A percentile compares a stretch with the other conserved stretches of the same genome.
Conservation (phyloP, 2,329 filamentous ascomycete genomes). For the Thielaviopsis euricoi region DNA sequence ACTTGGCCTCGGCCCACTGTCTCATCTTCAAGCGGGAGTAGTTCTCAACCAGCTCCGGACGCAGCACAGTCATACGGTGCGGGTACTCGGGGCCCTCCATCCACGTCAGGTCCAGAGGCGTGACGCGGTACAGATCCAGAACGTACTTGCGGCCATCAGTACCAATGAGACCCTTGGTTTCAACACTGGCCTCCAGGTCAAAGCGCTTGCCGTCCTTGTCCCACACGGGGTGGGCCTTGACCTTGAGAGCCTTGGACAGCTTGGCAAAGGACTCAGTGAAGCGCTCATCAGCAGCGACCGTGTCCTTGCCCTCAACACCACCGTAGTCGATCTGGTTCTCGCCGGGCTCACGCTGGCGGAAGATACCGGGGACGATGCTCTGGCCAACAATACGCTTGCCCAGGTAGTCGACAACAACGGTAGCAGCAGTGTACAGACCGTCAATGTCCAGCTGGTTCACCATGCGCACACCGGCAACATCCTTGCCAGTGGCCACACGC, state of each 20-base stretch:
- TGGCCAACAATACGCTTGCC: constrained; percentile 95
- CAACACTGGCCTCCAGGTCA: constrained; percentile 85
- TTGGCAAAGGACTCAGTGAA: constrained; percentile 77
- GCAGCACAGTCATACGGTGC: constrained; percentile 87
- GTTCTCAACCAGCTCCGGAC: constrained; percentile 76
- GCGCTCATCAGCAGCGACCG: constrained; percentile 76
- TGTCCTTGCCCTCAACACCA: constrained; percentile 90
- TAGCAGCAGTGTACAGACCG: constrained; percentile 86
- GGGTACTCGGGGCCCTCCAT: constrained; percentile 65
- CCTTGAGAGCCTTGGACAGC: constrained; percentile 74
- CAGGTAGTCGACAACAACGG: constrained; percentile 89
- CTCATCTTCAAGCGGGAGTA: constrained; percentile 76
- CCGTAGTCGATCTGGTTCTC: constrained; percentile 99
- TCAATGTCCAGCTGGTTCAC: constrained; percentile 96
- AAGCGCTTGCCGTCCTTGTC: constrained; percentile 87
- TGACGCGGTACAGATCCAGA: constrained; percentile 89
- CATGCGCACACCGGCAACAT: constrained; percentile 81
- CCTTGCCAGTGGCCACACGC: constrained; percentile 88
- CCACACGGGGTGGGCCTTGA: constrained; percentile 94
- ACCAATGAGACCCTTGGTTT: constrained; percentile 93
- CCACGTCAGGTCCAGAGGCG: constrained; percentile 81
- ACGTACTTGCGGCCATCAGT: constrained; percentile 96
- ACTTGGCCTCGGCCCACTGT: constrained; percentile 63
- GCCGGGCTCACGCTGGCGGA: constrained; percentile 92
- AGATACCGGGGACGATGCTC: constrained; percentile 96